Base-by-base conservation (phyloP, 495 filamentous ascomycete genomes). In the Tuber indicum region DNA sequence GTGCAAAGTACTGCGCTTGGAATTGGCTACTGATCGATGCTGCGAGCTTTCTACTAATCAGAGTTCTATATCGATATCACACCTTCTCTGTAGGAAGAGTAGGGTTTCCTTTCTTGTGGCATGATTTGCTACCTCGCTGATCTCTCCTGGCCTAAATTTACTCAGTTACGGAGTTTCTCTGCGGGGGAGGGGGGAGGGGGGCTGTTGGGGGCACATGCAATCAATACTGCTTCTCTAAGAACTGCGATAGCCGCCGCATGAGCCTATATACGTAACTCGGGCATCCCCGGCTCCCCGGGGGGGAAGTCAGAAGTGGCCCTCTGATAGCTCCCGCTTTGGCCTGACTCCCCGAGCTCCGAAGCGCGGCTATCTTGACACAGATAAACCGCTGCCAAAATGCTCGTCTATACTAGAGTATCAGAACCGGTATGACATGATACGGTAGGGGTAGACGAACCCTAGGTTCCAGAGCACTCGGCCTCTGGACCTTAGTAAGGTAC, bases 101-200 rank as follows among this genome's bases (percentile, higher is more conserved):
- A 17, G 26, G 58, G 58, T n/a, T 16, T 32, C 32, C 47, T 49
- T 23, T 49, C 58, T 66, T 26, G n/a, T 66, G n/a, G 58, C 10
- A 32, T 41, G 39, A 41, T 66, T 66, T 32, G 4, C 12, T 66
- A 17, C 58, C 32, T 66, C 58, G 58, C 58, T 66, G n/a, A 66
- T 66, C n/a, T 66, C 58, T 32, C 58, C 58, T 32, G 58, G 32
- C n/a, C n/a, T 66, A 66, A 32, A 66, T 66, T 66, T 66, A 66
- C 58, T 17, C 58, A 32, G 3, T 32, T 12, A 66, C 58, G 58
- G 58, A 66, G 58, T 32, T 32, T 1, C n/a, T 32, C 58, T 26
- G n/a, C 12, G 58, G 58, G 58, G 39, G 39, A 41, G 39, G 1
- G 39, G 39, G 39, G 39, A 3, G 39, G 58, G 58, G 26, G 0